phyloP scores from a whole-genome alignment of 768 basidiomycete species.

The Suillus tomentosus region DNA sequence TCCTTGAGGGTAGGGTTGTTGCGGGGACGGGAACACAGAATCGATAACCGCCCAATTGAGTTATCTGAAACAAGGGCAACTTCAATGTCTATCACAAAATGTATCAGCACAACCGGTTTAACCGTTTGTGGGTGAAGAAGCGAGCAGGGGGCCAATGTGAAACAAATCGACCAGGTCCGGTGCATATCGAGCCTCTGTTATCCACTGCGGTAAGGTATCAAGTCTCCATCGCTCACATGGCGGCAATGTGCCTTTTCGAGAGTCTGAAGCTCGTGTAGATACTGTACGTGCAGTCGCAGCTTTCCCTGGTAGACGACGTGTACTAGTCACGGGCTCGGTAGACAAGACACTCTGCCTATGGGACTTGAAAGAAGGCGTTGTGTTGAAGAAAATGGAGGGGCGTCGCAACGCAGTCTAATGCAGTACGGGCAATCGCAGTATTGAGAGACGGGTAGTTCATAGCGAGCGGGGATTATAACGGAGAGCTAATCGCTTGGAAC shows the following conservation, averaged over 20 bases:
- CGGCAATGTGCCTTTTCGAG: background rate
- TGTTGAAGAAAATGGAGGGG: constrained; percentile 2
- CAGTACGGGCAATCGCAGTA: background rate
- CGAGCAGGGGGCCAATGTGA: too few species aligned
- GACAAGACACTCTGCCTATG: constrained; percentile 1
- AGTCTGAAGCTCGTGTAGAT: background rate
- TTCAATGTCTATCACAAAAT: too few species aligned
- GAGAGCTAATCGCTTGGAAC: background rate
- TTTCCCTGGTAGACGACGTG: background rate
- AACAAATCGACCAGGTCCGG: too few species aligned
- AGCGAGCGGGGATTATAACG: background rate
- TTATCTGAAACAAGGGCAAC: too few species aligned
- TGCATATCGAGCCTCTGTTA: too few species aligned
- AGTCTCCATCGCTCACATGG: background rate
- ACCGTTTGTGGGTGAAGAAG: too few species aligned
- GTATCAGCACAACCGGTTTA: too few species aligned
- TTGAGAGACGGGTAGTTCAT: background rate
- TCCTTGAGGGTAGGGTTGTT: too few species aligned
- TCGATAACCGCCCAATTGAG: too few species aligned
- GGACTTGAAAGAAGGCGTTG: background rate
- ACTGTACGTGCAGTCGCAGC: background rate
- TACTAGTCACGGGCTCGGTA: background rate
- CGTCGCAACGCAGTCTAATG: background rate
- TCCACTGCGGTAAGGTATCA: background rate
- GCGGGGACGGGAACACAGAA: too few species aligned